Evolutionary conservation across 1,284 basidiomycete species (phyloP), one percentile per base, ranked within the genome.

Genomic region (Apiotrichum gracile): DNA sequence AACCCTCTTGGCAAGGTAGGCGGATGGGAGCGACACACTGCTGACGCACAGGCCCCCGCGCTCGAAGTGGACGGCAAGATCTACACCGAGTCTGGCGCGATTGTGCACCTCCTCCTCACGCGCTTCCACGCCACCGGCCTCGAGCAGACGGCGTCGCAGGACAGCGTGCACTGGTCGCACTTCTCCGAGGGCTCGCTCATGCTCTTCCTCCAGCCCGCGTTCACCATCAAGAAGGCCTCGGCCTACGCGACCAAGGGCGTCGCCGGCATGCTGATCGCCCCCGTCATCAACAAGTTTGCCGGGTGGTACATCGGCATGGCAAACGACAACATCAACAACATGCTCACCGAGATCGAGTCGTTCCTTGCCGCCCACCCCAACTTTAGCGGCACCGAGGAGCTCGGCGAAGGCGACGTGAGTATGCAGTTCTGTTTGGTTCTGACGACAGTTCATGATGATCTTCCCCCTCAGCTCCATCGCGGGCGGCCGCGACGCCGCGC

Each of bases 321-420:
- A 5, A 45, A 45, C 21, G 35, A 21, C 13, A 61, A 54, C 44
- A 42, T 64, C 31, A 35, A 37, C 22, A 49, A 34, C 21, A 55
- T 60, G 52, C 57, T 58, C 14, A 17, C 16, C 2, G 45, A 70
- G 62, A 60, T 65, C 47, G 67, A 73, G 51, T 29, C 41, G 9
- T 69, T 63, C 51, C 53, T 73, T 7, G 47, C 48, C 5, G 47
- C 53, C 24, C 46, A 56, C 25, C 41, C 51, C 17, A 65, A 53
- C 60, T 71, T 72, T 51, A 62, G 62, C 2, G 68, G 68, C 8
- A 45, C 49, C 1, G 57, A 62, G 42, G 59, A 67, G 41, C 63
- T 64, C 0, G 69, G 71, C 35, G 54, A 66, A 39, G 67, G 65
- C 9, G 71, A 73, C 42, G 68, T 71, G 50, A 62, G 68, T 61